Base-by-base conservation (phyloP, 1,284 basidiomycete genomes). In the Xerocomus nothofagi region DNA sequence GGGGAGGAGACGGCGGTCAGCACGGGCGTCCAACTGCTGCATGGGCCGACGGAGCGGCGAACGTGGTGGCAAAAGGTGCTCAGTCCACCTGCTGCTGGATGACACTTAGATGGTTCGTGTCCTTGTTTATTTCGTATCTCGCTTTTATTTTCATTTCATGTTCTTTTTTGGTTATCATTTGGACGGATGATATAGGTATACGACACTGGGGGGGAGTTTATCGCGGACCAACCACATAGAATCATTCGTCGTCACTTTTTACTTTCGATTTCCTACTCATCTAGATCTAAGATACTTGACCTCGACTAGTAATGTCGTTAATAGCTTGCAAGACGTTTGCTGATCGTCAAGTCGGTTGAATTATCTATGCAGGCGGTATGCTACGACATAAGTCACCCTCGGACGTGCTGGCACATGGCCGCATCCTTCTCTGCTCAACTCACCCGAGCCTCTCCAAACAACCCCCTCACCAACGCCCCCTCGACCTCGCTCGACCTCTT, bases 21-120 rank as follows among this genome's bases (percentile, higher is more conserved):
- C 30, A 53, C 54, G 0, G 37, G 44, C 7, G 33, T 43, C 12
- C 47, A 23, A 26, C 20, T 39, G 1, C 34, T 42, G 18, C 21
- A 39, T 3, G 46, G 44, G 12, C 31, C 34, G 21, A 44, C 44
- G 6, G 67, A 65, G 37, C 67, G 54, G n/a, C 61, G 60, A 24
- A 51, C 54, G 15, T 66, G 64, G 64, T 66, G 64, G 64, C 64
- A 61, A 41, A 66, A 68, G 46, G 65, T 68, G 42, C 56, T 63
- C 23, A 57, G 39, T 39, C 27, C 58, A 23, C 58, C 60, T 3
- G 39, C 33, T n/a, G 33, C 30, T 43, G 50, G 43, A 26, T 63
- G 40, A 63, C 23, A 24, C 29, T 11, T 15, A 8, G n/a, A 8
- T 14, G 12, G 11, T 17, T n/a, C n/a, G 9, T 18, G 10, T 6